Base-by-base conservation (phyloP, 306 rosid species). In the Sicyos edulis region DNA sequence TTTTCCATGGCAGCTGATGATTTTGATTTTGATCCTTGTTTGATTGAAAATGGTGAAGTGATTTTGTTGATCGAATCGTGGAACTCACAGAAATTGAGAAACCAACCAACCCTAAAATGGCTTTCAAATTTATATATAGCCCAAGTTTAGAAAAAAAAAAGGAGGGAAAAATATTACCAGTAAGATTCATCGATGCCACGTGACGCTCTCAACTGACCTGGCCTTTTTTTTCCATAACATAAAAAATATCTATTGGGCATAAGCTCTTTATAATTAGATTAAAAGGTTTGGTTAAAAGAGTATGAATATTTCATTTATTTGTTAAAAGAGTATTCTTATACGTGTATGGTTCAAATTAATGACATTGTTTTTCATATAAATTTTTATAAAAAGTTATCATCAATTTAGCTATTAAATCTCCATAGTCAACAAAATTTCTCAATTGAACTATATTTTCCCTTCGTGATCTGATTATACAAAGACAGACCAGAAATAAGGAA, bases 1-100 rank as follows among this genome's bases (percentile, higher is more conserved):
- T 90, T 90, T 0, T 92, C 98, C 98, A 92, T 91, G 72, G 55
- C 37, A 54, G 37, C 20, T 54, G 51, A 45, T 9, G 51, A 45
- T 45, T 9, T 3, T 10, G 67, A 8, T 50, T 50, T 49, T 3
- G 15, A 10, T 52, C 13, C 16, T 54, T 15, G n/a, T 37, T 58
- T 45, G 44, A 59, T 26, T 26, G 42, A 26, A 26, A 29, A 26
- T 8, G 45, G 12, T 13, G 44, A 15, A 60, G 1, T 29, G 66
- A 7, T 13, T 10, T 60, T 14, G 44, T 3, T 7, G 17, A 60
- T 60, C 40, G 47, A 45, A 60, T 60, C 67, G 67, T 3, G 67
- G 7, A 32, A 60, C 67, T 14, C 45, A 60, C 2, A 14, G 15
- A 7, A 6, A 2, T 13, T 17, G 45, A 15, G 32, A 29, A 29